Evolutionary conservation across 495 filamentous ascomycete species (phyloP).

Genomic region (Penicillium nucicola): DNA sequence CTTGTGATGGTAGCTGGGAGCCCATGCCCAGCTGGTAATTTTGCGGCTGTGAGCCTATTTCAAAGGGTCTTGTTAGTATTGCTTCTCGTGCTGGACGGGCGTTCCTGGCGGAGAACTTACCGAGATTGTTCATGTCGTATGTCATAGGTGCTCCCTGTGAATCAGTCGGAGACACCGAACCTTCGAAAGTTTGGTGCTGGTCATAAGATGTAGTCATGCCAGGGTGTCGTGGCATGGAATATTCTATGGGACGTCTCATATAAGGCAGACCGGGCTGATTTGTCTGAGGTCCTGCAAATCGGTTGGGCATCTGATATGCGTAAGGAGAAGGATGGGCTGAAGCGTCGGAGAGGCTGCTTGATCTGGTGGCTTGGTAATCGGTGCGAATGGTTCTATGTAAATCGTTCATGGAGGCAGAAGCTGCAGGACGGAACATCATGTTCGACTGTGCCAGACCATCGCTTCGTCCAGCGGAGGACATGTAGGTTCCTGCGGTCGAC

Average conservation of each 20-base stretch:
- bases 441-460: slow-evolving; percentile 26
- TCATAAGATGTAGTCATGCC: slow-evolving; percentile 32
- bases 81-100: background rate
- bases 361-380: slow-evolving; percentile 35
- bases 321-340: slow-evolving; percentile 27
- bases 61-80: slow-evolving; percentile 7
- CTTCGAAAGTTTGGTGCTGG: slow-evolving; percentile 31
- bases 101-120: slow-evolving; percentile 5
- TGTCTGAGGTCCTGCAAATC: slow-evolving; percentile 29
- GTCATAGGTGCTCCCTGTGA: slow-evolving; percentile 18
- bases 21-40: slow-evolving; percentile 34
- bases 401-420: slow-evolving; percentile 27
- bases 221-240: slow-evolving; percentile 26
- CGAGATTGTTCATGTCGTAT: slow-evolving; percentile 29
- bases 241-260: slow-evolving; percentile 34
- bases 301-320: slow-evolving; percentile 30
- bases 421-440: slow-evolving; percentile 28
- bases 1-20: slow-evolving; percentile 29
- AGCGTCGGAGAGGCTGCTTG: slow-evolving; percentile 43
- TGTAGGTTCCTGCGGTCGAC: slow-evolving; percentile 41
- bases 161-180: slow-evolving; percentile 39
- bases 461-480: slow-evolving; percentile 30
- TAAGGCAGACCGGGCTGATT: slow-evolving; percentile 34
- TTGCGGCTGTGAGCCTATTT: slow-evolving; percentile 30
- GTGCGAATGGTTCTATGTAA: slow-evolving; percentile 33